A percentile compares a stretch with the other conserved stretches of the same genome.
Evolutionary conservation across 1,139 yeast genomes (phyloP).

Genomic region (Blastobotrys proliferans): DNA sequence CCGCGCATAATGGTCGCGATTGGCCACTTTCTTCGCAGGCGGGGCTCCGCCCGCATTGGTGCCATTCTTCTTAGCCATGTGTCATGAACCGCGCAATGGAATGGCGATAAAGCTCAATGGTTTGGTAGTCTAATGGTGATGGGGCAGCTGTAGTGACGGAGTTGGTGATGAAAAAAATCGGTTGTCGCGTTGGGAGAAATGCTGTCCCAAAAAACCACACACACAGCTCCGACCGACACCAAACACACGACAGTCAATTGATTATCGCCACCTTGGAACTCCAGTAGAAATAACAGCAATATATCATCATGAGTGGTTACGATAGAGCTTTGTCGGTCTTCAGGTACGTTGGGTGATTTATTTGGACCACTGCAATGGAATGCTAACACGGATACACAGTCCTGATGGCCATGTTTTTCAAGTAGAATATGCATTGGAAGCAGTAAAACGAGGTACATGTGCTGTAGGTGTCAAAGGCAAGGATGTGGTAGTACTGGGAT

Average conservation of each 20-base stretch:
- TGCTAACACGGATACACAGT: conserved; percentile 40
- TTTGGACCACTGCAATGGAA: neutral
- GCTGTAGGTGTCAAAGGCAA: conserved; percentile 96
- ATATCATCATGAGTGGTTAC: conserved; percentile 83
- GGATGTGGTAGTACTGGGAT: conserved; percentile 85
- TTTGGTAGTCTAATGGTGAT: neutral
- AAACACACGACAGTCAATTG: neutral
- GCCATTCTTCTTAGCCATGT: conserved; percentile 1
- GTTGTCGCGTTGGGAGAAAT: too few relatives aligned
- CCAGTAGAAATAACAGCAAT: conserved; percentile 1
- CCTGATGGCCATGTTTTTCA: conserved; percentile 99
- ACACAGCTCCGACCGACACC: too few relatives aligned
- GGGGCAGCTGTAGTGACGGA: neutral
- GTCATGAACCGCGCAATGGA: too few relatives aligned
- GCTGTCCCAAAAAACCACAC: neutral
- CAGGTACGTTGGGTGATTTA: conserved; percentile 54
- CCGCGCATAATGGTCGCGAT: conserved; percentile 56
- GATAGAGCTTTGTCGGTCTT: conserved; percentile 98
- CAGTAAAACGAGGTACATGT: conserved; percentile 97
- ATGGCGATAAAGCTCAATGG: too few relatives aligned
- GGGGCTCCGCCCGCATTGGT: neutral
- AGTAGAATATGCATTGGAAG: conserved; percentile 97
- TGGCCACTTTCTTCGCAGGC: too few relatives aligned
- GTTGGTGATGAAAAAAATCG: neutral
- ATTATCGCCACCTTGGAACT: too few relatives aligned